Conservation (phyloP, 192 early-diverging fungal genomes). For the Gaertneriomyces sp. region DNA sequence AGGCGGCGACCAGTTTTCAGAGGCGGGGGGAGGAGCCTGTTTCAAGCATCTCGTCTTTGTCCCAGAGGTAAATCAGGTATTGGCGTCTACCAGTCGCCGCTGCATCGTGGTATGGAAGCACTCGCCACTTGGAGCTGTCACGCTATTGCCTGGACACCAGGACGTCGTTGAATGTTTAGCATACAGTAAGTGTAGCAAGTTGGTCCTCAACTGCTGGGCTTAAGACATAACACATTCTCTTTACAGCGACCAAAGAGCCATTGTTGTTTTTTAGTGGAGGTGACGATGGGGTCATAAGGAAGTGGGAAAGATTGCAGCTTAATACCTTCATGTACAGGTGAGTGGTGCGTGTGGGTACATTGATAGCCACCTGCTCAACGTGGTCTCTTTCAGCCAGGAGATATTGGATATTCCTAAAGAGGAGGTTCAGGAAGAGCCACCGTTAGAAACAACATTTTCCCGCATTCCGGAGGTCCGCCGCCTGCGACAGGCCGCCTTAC, state of each 20-base stretch:
- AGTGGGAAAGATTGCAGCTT: constrained; percentile 60
- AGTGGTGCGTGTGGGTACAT: constrained; percentile 6
- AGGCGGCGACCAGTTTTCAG: constrained; percentile 33
- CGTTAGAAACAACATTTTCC: constrained; percentile 27
- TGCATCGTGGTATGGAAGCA: constrained; percentile 53
- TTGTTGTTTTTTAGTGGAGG: constrained; percentile 59
- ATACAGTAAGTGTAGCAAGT: constrained; percentile 36
- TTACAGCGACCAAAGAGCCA: constrained; percentile 50
- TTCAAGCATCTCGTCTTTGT: constrained; percentile 52
- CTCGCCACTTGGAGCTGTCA: constrained; percentile 48
- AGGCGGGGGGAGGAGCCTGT: constrained; percentile 26
- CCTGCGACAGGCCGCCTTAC: constrained; percentile 41
- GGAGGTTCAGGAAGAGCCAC: constrained; percentile 36
- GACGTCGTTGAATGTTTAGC: constrained; percentile 57
- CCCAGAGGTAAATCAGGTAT: constrained; percentile 49
- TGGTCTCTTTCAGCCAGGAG: constrained; percentile 37
- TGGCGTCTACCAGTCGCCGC: constrained; percentile 45
- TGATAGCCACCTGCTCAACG: constrained; percentile 5
- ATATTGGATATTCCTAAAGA: constrained; percentile 45
- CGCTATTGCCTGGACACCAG: constrained; percentile 47
- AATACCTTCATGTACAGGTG: constrained; percentile 65
- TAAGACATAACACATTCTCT: constrained; percentile 1
- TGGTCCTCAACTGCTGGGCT: neutral
- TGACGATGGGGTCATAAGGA: constrained; percentile 50
- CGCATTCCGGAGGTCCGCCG: constrained; percentile 41